Conservation (phyloP, 768 basidiomycete species). For the Amanita inopinata region DNA sequence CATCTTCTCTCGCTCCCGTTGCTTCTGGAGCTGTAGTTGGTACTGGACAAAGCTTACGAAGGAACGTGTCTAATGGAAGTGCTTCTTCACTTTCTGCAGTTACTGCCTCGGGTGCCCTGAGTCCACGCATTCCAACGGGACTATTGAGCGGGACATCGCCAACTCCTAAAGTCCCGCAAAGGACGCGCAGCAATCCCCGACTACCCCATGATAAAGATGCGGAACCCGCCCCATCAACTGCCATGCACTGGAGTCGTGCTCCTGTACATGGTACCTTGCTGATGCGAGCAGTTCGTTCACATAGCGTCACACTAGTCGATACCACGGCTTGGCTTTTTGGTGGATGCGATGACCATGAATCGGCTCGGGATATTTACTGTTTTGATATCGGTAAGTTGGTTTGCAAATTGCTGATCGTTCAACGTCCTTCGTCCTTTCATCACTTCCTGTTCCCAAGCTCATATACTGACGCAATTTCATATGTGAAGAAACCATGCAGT, state of each 20-base stretch:
- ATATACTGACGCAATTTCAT: conserved; percentile 3
- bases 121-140: conserved; percentile 4
- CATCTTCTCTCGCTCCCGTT: conserved; percentile 6
- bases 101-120: conserved; percentile 1
- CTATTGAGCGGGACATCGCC: neutral
- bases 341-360: conserved; percentile 76
- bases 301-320: conserved; percentile 78
- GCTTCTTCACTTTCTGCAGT: conserved; percentile 8
- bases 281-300: conserved; percentile 63
- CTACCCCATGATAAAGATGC: conserved; percentile 54
- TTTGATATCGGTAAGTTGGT: conserved; percentile 65
- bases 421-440: neutral
- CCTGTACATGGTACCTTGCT: conserved; percentile 69
- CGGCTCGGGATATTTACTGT: conserved; percentile 68
- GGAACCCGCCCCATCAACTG: conserved; percentile 54
- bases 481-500: conserved; percentile 75
- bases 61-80: conserved; percentile 10
- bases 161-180: conserved; percentile 15
- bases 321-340: conserved; percentile 81
- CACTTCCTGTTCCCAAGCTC: no score
- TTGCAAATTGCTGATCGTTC: neutral
- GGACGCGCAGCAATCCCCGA: conserved; percentile 40
- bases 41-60: conserved; percentile 2
- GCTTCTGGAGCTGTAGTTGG: conserved; percentile 1
- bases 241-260: conserved; percentile 82